Evolutionary conservation across 1,284 basidiomycete species (phyloP).

Genomic region (Anthracocystis setariae): DNA sequence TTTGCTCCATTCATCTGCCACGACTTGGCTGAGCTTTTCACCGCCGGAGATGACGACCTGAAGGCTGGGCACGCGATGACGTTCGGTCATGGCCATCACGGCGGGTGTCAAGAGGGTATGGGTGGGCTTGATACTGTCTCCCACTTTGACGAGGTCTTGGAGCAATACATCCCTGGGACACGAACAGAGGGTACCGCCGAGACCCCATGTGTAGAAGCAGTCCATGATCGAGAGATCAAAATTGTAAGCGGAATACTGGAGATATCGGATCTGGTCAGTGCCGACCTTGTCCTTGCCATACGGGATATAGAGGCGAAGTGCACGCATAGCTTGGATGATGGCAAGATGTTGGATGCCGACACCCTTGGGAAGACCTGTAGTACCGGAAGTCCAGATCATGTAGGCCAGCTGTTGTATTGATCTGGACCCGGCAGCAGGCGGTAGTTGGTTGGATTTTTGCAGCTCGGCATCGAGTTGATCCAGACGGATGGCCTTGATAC

Average conservation of each 20-base stretch:
- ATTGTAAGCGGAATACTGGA: constrained; percentile 68
- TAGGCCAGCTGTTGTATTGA: constrained; percentile 60
- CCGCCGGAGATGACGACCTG: constrained; percentile 68
- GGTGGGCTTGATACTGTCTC: constrained; percentile 57
- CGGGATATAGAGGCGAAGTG: constrained; percentile 63
- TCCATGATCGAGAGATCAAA: constrained; percentile 68
- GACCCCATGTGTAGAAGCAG: constrained; percentile 65
- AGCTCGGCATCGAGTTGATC: constrained; percentile 48
- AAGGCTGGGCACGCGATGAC: constrained; percentile 61
- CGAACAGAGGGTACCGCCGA: constrained; percentile 65
- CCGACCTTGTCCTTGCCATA: constrained; percentile 48
- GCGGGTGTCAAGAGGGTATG: constrained; percentile 68
- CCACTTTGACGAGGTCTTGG: constrained; percentile 56
- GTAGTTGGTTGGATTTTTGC: not conserved
- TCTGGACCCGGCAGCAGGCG: constrained; percentile 5
- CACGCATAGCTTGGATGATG: constrained; percentile 65
- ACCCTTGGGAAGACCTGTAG: constrained; percentile 68
- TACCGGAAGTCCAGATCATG: constrained; percentile 69
- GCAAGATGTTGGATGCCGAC: constrained; percentile 65
- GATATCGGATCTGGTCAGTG: constrained; percentile 57
- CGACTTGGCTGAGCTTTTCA: constrained; percentile 68
- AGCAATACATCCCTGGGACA: constrained; percentile 56
- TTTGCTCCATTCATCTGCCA: constrained; percentile 68
- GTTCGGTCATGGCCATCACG: constrained; percentile 67
- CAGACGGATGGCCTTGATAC: constrained; percentile 50